Evolutionary conservation across 2,329 filamentous ascomycete genomes (phyloP).

Genomic region (Talaromyces amestolkiae): DNA sequence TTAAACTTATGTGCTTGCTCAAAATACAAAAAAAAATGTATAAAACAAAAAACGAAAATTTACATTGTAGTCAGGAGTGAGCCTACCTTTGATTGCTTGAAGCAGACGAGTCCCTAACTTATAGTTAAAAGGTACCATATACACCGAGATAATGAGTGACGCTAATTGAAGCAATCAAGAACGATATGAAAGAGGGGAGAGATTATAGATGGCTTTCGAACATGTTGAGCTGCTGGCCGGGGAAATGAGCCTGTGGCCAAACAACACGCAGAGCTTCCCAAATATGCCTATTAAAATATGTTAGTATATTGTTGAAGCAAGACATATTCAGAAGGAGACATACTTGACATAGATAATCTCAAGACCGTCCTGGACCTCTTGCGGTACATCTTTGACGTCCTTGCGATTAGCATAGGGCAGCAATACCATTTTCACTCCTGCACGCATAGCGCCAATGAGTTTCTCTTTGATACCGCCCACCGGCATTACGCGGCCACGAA

Average conservation of each 20-base stretch:
- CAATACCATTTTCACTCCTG: constrained; percentile 90
- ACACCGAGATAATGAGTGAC: constrained; percentile 8
- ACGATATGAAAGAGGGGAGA: not conserved
- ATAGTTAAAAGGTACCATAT: constrained; percentile 11
- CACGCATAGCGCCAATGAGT: constrained; percentile 86
- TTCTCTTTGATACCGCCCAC: constrained; percentile 99
- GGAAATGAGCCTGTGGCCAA: constrained; percentile 88
- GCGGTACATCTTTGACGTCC: constrained; percentile 84
- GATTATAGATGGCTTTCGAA: constrained; percentile 73
- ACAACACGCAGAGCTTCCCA: constrained; percentile 90
- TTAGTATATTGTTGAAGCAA: constrained; percentile 22
- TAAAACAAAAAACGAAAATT: not conserved
- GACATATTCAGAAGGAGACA: constrained; percentile 34
- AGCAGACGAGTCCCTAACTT: too few species aligned
- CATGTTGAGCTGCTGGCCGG: constrained; percentile 66
- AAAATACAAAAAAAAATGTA: not conserved
- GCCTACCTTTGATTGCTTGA: not conserved
- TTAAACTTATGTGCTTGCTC: not conserved
- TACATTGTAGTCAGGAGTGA: not conserved
- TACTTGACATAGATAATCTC: constrained; percentile 88
- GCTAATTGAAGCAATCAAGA: constrained; percentile 10
- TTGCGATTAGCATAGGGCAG: constrained; percentile 86
- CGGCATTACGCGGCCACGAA: constrained; percentile 85
- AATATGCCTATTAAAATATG: constrained; percentile 64
- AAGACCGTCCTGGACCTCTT: constrained; percentile 82